These are phyloP conservation scores for Talaromyces sp. DNA, from an alignment of 2,329 filamentous ascomycete genomes.

Conservation along the genomic window DNA sequence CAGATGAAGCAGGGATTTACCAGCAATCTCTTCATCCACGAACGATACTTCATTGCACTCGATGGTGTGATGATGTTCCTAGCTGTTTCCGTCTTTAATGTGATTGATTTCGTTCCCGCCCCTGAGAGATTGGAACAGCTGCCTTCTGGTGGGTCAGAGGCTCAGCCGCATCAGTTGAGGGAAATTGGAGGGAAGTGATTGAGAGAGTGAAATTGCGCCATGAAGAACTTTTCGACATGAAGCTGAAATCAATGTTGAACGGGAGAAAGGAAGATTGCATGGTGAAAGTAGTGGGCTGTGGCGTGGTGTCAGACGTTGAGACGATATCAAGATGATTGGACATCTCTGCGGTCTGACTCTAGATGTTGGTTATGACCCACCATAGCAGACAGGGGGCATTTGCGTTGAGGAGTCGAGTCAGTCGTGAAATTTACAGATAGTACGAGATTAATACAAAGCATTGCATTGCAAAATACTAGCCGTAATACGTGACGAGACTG, in stretches of 20 bases:
- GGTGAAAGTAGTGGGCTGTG: not conserved
- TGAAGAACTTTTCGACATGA: not conserved
- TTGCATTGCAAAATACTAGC: not conserved
- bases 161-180: not conserved
- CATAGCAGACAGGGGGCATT: not conserved
- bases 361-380: not conserved
- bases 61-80: conserved; percentile 49
- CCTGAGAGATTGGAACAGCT: not conserved
- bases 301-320: not conserved
- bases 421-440: not conserved
- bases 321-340: not conserved
- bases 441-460: not conserved
- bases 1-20: conserved; percentile 50
- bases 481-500: not conserved
- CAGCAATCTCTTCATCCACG: conserved; percentile 48
- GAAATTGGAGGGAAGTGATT: not conserved
- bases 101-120: conserved; percentile 24
- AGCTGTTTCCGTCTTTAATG: conserved; percentile 44
- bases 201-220: not conserved
- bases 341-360: not conserved
- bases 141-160: not conserved
- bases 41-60: conserved; percentile 48
- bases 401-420: not conserved
- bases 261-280: not conserved
- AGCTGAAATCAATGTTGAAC: not conserved